Base-by-base conservation (phyloP, 169 alveolate species). In the Plasmodium gallinaceum region DNA sequence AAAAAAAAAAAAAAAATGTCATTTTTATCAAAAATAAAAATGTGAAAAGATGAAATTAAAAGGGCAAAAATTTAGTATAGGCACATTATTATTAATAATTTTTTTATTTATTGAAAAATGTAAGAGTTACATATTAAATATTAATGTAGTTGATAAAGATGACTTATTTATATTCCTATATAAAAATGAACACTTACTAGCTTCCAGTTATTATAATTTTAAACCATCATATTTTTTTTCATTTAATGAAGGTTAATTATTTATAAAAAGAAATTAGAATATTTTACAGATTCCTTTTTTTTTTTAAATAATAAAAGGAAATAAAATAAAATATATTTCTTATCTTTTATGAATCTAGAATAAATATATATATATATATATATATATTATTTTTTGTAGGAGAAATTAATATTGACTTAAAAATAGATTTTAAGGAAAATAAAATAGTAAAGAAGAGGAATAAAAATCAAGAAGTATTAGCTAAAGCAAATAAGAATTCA, bases 211-310 rank as follows among this genome's bases (percentile, higher is more conserved):
- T 57, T 78, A 78, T 73, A 78, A 78, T 43, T 65, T 78, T 42
- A 78, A 78, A 45, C 89, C 89, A 14, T 78, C 89, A 10, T 78
- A 78, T 78, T 78, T 78, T 46, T 78, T 78, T 65, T 78, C 89
- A 16, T 72, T 78, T 16, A 78, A 78, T 10, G 80, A 78, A 78
- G 89, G 89, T 78, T 64, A 57, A 12, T 14, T 32, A 61, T 61
- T 20, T 37, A 61, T 61, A 16, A 54, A 54, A 16, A 22, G 14
- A 16, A 16, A 6, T 54, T 54, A 16, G 10, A 16, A 52, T 52
- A 52, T 52, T 0, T 20, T 32, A 32, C 4, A 32, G 7, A 9
- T 52, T 52, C 0, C 18, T 16, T 54, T 5, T 22, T 16, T 54
- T 0, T 54, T 54, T 54, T 54, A 32, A 32, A 32, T 32, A 32